Evolutionary conservation across 495 filamentous ascomycete species (phyloP).

Genomic region (Geoglossum glabrum): DNA sequence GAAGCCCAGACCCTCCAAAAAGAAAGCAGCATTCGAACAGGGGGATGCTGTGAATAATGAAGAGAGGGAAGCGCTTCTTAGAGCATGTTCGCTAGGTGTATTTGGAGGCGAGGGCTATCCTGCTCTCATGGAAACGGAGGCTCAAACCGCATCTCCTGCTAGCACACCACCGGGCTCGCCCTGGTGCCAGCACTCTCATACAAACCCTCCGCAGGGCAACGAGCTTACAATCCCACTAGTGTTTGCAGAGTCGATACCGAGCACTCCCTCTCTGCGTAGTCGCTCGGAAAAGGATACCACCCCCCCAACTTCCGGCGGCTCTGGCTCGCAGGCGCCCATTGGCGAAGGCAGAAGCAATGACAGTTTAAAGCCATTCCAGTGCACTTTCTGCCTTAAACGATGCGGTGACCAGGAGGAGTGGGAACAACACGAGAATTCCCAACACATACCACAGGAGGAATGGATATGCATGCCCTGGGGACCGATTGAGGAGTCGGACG

Average conservation of each 20-base stretch:
- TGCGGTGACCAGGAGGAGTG: not conserved
- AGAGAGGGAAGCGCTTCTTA: not conserved
- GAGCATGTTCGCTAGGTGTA: no score
- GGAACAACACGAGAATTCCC: not conserved
- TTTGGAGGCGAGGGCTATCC: no score
- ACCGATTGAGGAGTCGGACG: not conserved
- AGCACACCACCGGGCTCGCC: no score
- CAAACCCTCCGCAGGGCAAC: no score
- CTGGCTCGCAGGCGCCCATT: no score
- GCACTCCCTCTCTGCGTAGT: no score
- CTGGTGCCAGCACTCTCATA: no score
- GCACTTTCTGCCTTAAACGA: not conserved
- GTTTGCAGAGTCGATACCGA: no score
- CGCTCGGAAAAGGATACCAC: not conserved
- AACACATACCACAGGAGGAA: not conserved
- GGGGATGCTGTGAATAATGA: not conserved
- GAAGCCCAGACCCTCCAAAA: not conserved
- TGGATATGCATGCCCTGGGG: not conserved
- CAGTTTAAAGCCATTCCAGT: not conserved
- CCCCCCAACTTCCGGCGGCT: not conserved
- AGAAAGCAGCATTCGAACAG: not conserved
- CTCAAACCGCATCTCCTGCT: no score
- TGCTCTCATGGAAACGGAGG: no score
- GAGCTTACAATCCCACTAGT: no score
- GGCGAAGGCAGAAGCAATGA: not conserved